Base-by-base conservation (phyloP, 1,284 basidiomycete genomes). In the Moesziomyces parantarcticus region DNA sequence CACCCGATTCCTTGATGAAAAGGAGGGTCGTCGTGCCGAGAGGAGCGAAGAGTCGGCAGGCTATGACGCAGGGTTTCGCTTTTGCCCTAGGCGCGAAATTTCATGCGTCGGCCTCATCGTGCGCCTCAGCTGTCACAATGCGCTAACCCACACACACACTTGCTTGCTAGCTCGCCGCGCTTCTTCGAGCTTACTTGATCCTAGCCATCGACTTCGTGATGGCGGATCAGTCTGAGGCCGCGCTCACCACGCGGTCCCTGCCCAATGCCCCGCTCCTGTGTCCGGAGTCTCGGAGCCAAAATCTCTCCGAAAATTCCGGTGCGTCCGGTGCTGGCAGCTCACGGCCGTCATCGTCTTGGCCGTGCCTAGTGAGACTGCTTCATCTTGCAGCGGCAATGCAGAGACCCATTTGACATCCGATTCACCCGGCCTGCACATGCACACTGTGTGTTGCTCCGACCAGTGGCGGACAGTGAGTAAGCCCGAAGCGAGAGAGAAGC, bases 321-420 rank as follows among this genome's bases (percentile, higher is more conserved):
- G 29, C 29, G 29, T 32, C 2, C 29, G 10, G 3, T 32, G 59
- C 39, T 32, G 26, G n/a, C 34, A 18, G 20, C 8, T 41, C 6
- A 16, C 16, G 36, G 36, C 36, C 36, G 36, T 39, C 36, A 39
- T 39, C 16, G 14, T 1, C 36, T 18, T 39, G 16, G 16, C n/a
- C n/a, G n/a, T n/a, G n/a, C 36, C 3, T 16, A 16, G 36, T 39
- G 16, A 39, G 36, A 18, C 16, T 39, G 36, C 36, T 39, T 39
- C 36, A 39, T 39, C 36, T 6, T 50, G 55, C 55, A 58, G 50
- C 61, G 55, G 61, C 50, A 48, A 54, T 50, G 61, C 56, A 58
- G 22, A 11, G 13, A 29, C 20, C 46, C 57, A 42, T 20, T 22
- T 50, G 39, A 36, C 22, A 41, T 23, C 34, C 16, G 39, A 36